Evolutionary conservation across 805 yeast genomes (phyloP).

Genomic region (Lipomyces oligophaga): DNA sequence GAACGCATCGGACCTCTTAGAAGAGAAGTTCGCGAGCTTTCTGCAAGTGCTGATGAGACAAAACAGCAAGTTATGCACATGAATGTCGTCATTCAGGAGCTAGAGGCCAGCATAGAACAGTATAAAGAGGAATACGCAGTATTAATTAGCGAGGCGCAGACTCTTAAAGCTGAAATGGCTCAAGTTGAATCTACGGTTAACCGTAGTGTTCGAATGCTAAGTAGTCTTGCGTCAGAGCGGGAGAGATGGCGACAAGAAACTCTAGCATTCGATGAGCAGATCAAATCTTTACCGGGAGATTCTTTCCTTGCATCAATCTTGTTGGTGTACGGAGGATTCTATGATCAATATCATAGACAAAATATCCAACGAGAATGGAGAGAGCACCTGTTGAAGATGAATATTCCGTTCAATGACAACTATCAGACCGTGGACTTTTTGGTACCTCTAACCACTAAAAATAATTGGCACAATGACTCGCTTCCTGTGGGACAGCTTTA

Average conservation of each 20-base stretch:
- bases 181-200: conserved; percentile 56
- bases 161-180: conserved; percentile 65
- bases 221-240: conserved; percentile 62
- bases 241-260: conserved; percentile 67
- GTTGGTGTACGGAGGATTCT: conserved; percentile 56
- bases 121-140: conserved; percentile 67
- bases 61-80: conserved; percentile 69
- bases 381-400: conserved; percentile 36
- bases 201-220: conserved; percentile 60
- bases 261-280: conserved; percentile 46
- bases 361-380: conserved; percentile 41
- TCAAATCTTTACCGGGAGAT: conserved; percentile 57
- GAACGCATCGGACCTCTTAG: conserved; percentile 71
- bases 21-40: conserved; percentile 58
- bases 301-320: conserved; percentile 61
- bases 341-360: conserved; percentile 49
- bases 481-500: conserved; percentile 57
- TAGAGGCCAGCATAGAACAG: conserved; percentile 57
- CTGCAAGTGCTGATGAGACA: conserved; percentile 57
- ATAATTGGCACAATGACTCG: conserved; percentile 52
- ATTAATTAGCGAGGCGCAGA: conserved; percentile 75
- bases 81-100: conserved; percentile 73
- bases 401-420: conserved; percentile 43
- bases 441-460: conserved; percentile 41
- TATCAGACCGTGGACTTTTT: conserved; percentile 41